Base-by-base conservation (phyloP, 192 early-diverging fungal genomes). In the Dimargaris cristalligena region DNA sequence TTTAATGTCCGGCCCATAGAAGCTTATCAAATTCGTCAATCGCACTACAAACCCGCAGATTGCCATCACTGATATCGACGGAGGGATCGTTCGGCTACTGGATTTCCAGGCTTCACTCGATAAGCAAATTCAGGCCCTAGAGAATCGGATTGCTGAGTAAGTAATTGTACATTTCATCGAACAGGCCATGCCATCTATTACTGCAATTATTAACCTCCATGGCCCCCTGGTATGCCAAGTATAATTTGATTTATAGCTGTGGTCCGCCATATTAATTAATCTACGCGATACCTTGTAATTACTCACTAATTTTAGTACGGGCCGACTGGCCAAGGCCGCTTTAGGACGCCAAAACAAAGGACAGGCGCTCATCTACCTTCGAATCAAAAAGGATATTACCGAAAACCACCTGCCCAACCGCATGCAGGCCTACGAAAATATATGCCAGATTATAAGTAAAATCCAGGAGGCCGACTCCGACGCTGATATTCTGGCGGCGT, bases 321-420 rank as follows among this genome's bases (percentile, higher is more conserved):
- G 16, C 38, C 8, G 38, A 10, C 38, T 41, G 38, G 38, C 38
- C 8, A 6, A 16, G 38, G 16, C 38, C 38, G 48, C 48, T 4
- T 22, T 50, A 4, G 6, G 8, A 9, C 20, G 26, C 9, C 4
- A 50, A n/a, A 8, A 28, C 4, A n/a, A 28, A 9, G 4, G 6
- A 9, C 48, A 50, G 26, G 48, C 48, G 10, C 48, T 50, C 6
- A n/a, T 9, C 48, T 50, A 50, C 48, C 48, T 50, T 6, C 48
- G 48, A 9, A n/a, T 50, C 48, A n/a, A 28, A n/a, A 50, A 50
- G 26, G 48, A 50, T n/a, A 9, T 50, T 4, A 25, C 48, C n/a
- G 48, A 50, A 13, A 50, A 9, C 48, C 9, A 50, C 26, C 26
- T 50, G 26, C 48, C 22, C 6, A 9, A 4, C 4, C 48, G 48